Percentiles rank a stretch among this genome's conserved stretches.
phyloP scores from a whole-genome alignment of 2,329 filamentous ascomycete species.

The Alternaria infectoria region DNA sequence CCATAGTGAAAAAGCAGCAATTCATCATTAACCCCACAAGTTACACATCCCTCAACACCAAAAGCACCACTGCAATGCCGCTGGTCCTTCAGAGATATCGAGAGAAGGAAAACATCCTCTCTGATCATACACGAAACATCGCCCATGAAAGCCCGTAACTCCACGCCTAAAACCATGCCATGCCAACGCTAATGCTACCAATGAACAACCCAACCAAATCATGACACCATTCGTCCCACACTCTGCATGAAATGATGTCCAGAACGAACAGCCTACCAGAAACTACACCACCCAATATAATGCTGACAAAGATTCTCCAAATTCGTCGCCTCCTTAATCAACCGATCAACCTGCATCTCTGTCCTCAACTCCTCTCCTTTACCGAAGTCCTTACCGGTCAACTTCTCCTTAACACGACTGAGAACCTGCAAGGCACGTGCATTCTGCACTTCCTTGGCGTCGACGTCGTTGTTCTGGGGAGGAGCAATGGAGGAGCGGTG shows the following conservation, averaged over 20 bases:
- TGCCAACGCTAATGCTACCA: constrained; percentile 7
- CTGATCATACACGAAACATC: constrained; percentile 1
- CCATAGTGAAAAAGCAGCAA: too few relatives aligned
- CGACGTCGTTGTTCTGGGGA: constrained; percentile 48
- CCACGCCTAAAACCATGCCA: not conserved
- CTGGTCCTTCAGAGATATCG: too few relatives aligned
- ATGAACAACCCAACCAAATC: not conserved
- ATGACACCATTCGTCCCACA: too few relatives aligned
- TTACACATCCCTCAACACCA: not conserved
- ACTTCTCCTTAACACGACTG: constrained; percentile 89
- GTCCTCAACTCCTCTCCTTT: constrained; percentile 77
- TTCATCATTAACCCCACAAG: not conserved
- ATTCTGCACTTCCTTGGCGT: constrained; percentile 81
- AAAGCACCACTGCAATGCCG: constrained; percentile 3
- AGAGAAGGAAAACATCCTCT: too few relatives aligned
- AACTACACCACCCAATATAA: constrained; percentile 99
- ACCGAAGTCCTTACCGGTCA: constrained; percentile 93
- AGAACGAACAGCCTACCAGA: constrained; percentile 68
- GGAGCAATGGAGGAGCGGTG: constrained; percentile 45
- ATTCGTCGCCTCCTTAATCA: constrained; percentile 94
- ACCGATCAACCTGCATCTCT: constrained; percentile 87
- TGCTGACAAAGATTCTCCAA: constrained; percentile 98
- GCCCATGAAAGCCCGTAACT: not conserved
- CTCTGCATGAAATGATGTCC: too few relatives aligned
- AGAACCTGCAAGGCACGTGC: constrained; percentile 91